These are phyloP conservation scores for Saccharomyces pastorianus DNA, from an alignment of 1,139 yeast species.

Conservation along the genomic window DNA sequence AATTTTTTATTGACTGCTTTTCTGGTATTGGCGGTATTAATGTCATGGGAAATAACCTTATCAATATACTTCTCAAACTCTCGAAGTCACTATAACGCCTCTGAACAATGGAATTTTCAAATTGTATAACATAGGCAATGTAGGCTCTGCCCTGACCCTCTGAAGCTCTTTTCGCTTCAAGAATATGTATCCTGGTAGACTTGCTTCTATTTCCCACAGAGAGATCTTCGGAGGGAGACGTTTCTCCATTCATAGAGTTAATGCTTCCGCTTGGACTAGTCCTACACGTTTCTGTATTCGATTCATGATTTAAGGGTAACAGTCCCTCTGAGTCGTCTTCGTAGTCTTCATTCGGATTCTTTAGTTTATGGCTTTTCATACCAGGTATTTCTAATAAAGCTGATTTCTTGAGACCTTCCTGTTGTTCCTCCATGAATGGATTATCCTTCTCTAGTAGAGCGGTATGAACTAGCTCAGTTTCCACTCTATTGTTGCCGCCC, in stretches of 20 bases:
- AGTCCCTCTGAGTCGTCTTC: constrained; percentile 17
- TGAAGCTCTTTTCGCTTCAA: constrained; percentile 70
- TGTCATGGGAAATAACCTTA: constrained; percentile 69
- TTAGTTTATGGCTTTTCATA: constrained; percentile 7
- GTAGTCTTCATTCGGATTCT: constrained; percentile 21
- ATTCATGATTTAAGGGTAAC: constrained; percentile 7
- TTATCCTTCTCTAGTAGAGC: constrained; percentile 26
- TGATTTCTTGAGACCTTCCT: background rate
- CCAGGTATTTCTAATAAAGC: constrained; percentile 3
- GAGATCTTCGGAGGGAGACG: constrained; percentile 2
- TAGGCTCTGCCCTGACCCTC: constrained; percentile 69
- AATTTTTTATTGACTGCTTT: constrained; percentile 46
- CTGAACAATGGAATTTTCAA: constrained; percentile 52
- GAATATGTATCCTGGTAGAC: constrained; percentile 37
- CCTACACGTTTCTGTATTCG: constrained; percentile 2
- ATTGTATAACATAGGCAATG: constrained; percentile 70
- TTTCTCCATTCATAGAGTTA: constrained; percentile 3
- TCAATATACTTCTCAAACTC: constrained; percentile 59
- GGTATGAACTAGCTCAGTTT: constrained; percentile 19
- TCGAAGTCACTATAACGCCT: constrained; percentile 92
- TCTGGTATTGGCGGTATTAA: constrained; percentile 94
- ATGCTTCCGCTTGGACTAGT: constrained; percentile 3
- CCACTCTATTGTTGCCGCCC: background rate
- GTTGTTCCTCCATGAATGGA: constrained; percentile 21
- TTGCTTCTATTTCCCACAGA: background rate